phyloP scores from a whole-genome alignment of 768 basidiomycete species.

The Tulasnella sp. region DNA sequence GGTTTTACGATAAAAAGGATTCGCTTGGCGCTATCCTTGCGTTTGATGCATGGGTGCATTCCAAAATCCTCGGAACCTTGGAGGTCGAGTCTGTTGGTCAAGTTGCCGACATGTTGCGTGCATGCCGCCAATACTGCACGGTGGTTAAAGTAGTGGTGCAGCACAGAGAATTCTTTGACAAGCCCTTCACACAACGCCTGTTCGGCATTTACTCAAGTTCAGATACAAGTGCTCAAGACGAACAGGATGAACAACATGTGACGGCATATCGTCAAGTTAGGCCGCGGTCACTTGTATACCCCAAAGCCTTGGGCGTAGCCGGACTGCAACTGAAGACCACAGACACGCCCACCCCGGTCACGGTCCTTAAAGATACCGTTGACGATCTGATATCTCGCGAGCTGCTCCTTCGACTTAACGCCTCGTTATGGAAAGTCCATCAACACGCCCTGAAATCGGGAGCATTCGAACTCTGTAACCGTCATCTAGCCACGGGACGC shows the following conservation, averaged over 20 bases:
- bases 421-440: not conserved
- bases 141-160: not conserved
- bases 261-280: not conserved
- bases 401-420: not conserved
- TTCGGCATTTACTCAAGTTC: conserved; percentile 6
- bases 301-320: not conserved
- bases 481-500: not conserved
- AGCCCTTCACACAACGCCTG: not conserved
- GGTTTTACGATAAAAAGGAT: not conserved
- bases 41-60: not conserved
- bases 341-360: not conserved
- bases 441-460: not conserved
- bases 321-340: not conserved
- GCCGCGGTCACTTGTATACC: not conserved
- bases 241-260: not conserved
- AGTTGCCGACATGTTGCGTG: not conserved
- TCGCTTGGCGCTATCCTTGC: not conserved
- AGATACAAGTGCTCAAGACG: not conserved
- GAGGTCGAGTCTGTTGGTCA: not conserved
- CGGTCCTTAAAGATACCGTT: not conserved
- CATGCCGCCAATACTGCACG: not conserved
- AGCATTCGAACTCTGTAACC: not conserved
- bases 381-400: not conserved
- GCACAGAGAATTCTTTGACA: not conserved
- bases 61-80: not conserved